Base-by-base conservation (phyloP, 2,329 filamentous ascomycete genomes). In the Trichophyton rubrum region DNA sequence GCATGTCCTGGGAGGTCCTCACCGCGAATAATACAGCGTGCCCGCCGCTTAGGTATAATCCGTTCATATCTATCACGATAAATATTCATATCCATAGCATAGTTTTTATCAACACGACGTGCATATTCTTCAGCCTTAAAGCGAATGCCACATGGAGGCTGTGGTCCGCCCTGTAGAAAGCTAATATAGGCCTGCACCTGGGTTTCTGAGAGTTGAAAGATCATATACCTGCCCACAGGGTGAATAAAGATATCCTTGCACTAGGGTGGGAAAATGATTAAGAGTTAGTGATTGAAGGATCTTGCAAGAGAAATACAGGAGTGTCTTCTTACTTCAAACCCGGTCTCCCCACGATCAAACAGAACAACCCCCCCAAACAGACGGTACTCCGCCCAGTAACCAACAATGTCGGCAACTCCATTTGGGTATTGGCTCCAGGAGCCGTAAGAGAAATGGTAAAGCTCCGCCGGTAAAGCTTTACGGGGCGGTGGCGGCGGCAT, bases 291-390 rank as follows among this genome's bases (percentile, higher is more conserved):
- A 20, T 22, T 7, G 11, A 22, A 22, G 17, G 17, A 17, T 30
- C 27, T 30, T 30, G 6, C 27, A 30, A 30, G 27, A 30, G 27
- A 30, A 30, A 30, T 30, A 30, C 27, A 30, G 27, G 27, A 30
- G 27, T 6, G 27, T 30, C 27, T 30, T 30, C 27, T 30, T 30
- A 49, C 45, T 22, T 49, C 45, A 24, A 22, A 27, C 24, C 20
- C 13, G 3, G 45, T 22, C 24, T 49, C 45, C 20, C 45, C 53
- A 15, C 60, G 60, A 41, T 70, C 67, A 56, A 69, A 70, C 15
- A 69, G 51, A n/a, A 68, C 63, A 22, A 70, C 66, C 6, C 67
- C 68, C 3, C 67, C 66, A 22, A 69, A 65, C 9, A 69, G 60
- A 2, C 65, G 63, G 35, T 62, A 61, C 59, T 68, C 67, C 27